Conservation (phyloP, 2,329 filamentous ascomycete genomes). For the Fusarium pseudocircinatum region DNA sequence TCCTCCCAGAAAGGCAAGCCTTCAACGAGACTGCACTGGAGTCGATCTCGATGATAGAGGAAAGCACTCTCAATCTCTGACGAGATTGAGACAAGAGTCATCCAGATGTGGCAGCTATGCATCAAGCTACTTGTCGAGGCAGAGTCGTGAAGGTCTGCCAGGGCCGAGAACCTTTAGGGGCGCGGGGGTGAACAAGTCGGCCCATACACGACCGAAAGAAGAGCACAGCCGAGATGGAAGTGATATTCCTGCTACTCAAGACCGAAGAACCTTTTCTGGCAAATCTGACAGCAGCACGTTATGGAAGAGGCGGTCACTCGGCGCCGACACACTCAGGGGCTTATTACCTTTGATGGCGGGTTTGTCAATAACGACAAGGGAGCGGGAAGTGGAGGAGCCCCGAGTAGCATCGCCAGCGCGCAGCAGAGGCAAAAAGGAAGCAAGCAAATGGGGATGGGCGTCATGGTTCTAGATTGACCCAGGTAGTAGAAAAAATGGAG, state of each 20-base stretch:
- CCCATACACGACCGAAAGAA: not conserved
- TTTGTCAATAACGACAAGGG: slow-evolving; percentile 16
- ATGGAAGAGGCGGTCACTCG: slow-evolving; percentile 38
- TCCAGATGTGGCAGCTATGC: slow-evolving; percentile 13
- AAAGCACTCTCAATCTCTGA: not conserved
- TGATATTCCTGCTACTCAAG: not conserved
- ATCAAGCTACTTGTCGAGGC: slow-evolving; percentile 12
- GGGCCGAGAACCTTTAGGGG: not conserved
- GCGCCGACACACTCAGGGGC: slow-evolving; percentile 33
- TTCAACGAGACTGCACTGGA: slow-evolving; percentile 10
- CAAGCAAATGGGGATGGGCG: slow-evolving; percentile 44
- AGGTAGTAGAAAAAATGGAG: slow-evolving; percentile 17
- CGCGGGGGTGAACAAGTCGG: not conserved
- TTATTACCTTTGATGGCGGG: slow-evolving; percentile 30
- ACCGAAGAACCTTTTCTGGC: slow-evolving; percentile 2
- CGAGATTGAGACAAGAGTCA: slow-evolving; percentile 6
- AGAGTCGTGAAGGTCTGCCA: slow-evolving; percentile 8
- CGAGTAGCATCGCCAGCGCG: slow-evolving; percentile 1
- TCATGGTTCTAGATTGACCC: slow-evolving; percentile 43
- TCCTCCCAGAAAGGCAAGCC: slow-evolving; percentile 38
- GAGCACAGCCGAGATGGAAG: not conserved
- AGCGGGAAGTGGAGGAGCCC: slow-evolving; percentile 16
- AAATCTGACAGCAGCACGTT: slow-evolving; percentile 15
- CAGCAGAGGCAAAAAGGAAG: slow-evolving; percentile 39
- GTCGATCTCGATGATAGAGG: not conserved